Conservation (phyloP, 2,329 filamentous ascomycete species). For the Sarocladiaceae sp. region DNA sequence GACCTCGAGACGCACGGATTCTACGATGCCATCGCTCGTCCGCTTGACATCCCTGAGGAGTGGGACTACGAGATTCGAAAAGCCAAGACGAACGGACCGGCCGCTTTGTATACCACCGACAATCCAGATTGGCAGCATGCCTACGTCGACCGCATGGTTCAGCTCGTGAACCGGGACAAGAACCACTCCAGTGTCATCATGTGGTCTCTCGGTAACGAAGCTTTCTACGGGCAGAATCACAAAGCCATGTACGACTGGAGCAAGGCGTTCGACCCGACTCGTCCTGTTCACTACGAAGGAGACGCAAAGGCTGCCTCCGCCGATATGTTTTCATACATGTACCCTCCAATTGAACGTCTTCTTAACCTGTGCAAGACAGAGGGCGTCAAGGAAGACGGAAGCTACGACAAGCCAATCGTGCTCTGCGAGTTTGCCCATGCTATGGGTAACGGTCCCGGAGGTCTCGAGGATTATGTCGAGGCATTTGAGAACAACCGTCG, state of each 20-base stretch:
- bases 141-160: slow-evolving; percentile 62
- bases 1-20: slow-evolving; percentile 54
- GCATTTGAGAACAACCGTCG: slow-evolving; percentile 56
- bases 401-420: slow-evolving; percentile 40
- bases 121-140: slow-evolving; percentile 59
- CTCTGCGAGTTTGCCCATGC: slow-evolving; percentile 57
- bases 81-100: slow-evolving; percentile 12
- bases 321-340: slow-evolving; percentile 66
- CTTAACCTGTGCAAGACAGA: slow-evolving; percentile 10
- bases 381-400: slow-evolving; percentile 7
- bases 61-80: slow-evolving; percentile 11
- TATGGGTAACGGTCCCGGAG: slow-evolving; percentile 73
- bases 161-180: slow-evolving; percentile 56
- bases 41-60: slow-evolving; percentile 6
- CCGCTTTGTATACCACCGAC: slow-evolving; percentile 50
- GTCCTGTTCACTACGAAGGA: slow-evolving; percentile 63
- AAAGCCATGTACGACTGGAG: slow-evolving; percentile 63
- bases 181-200: slow-evolving; percentile 64
- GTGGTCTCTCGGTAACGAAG: slow-evolving; percentile 70
- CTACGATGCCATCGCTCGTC: slow-evolving; percentile 11
- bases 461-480: slow-evolving; percentile 63
- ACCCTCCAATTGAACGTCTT: slow-evolving; percentile 42
- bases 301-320: slow-evolving; percentile 53
- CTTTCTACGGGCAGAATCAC: slow-evolving; percentile 66
- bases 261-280: slow-evolving; percentile 49